phyloP scores from a whole-genome alignment of 1,139 yeast genomes.

The Pichia sp. region DNA sequence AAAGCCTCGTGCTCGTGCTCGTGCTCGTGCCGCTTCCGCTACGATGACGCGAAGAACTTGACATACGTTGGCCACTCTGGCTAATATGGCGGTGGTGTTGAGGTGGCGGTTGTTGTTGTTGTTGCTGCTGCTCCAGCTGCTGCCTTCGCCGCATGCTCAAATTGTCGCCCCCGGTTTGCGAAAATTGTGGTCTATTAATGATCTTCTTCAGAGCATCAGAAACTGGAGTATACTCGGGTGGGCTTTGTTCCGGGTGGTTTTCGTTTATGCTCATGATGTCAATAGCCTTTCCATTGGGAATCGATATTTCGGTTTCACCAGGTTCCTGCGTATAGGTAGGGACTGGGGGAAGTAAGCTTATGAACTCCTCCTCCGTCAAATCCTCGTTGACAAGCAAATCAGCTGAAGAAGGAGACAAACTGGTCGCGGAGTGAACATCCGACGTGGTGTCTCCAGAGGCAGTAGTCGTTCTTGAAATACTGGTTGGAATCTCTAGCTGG shows the following conservation, averaged over 20 bases:
- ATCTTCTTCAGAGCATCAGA: slow-evolving; percentile 19
- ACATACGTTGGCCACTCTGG: neutral
- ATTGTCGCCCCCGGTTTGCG: slow-evolving; percentile 29
- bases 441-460: neutral
- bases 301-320: slow-evolving; percentile 26
- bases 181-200: slow-evolving; percentile 26
- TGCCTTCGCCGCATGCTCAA: slow-evolving; percentile 4
- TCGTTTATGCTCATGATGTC: slow-evolving; percentile 25
- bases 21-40: neutral
- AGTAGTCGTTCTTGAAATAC: slow-evolving; percentile 4
- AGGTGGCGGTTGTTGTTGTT: neutral
- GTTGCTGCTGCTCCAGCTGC: slow-evolving; percentile 5
- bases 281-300: slow-evolving; percentile 27
- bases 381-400: slow-evolving; percentile 9
- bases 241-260: slow-evolving; percentile 23
- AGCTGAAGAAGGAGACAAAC: neutral
- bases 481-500: slow-evolving; percentile 16
- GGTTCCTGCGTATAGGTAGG: slow-evolving; percentile 27
- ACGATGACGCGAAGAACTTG: neutral
- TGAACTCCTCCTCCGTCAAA: slow-evolving; percentile 22
- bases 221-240: slow-evolving; percentile 30
- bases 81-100: neutral
- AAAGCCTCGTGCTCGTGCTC: neutral
- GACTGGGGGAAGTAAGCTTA: slow-evolving; percentile 27
- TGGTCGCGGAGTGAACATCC: slow-evolving; percentile 3